Conservation (phyloP, 2,329 filamentous ascomycete genomes). For the Talaromyces sp. region DNA sequence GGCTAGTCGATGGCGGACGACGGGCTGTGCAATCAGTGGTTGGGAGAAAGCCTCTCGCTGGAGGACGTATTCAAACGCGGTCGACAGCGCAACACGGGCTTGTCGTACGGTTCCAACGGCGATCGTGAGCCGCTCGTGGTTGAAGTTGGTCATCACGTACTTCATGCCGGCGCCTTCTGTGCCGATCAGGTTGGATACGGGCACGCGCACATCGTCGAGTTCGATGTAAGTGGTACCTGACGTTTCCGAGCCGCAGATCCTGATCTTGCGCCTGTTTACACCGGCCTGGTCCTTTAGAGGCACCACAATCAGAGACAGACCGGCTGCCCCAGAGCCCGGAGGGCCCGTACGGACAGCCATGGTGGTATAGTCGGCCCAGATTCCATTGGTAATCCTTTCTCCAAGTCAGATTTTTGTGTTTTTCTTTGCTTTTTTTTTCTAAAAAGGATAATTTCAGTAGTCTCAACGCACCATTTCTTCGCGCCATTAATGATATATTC, state of each 20-base stretch:
- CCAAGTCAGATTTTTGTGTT: neutral
- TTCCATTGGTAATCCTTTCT: conserved; percentile 62
- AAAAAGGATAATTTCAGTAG: neutral
- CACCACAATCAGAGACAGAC: conserved; percentile 64
- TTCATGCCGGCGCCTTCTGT: conserved; percentile 67
- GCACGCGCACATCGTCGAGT: conserved; percentile 69
- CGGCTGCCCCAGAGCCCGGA: conserved; percentile 53
- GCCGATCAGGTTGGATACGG: conserved; percentile 65
- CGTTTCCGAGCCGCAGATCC: conserved; percentile 59
- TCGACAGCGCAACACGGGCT: conserved; percentile 55
- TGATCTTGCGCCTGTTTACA: conserved; percentile 63
- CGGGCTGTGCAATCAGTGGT: conserved; percentile 67
- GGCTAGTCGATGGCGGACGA: conserved; percentile 68
- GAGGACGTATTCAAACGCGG: conserved; percentile 60
- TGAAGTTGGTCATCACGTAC: conserved; percentile 76
- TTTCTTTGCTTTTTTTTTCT: neutral
- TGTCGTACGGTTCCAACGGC: conserved; percentile 60
- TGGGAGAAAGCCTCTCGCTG: conserved; percentile 66
- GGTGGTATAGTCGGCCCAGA: conserved; percentile 63
- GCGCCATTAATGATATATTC: conserved; percentile 68
- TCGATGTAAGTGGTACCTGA: conserved; percentile 71
- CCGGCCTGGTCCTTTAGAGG: conserved; percentile 64
- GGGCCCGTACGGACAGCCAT: conserved; percentile 69
- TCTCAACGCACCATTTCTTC: conserved; percentile 61
- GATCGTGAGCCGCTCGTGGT: conserved; percentile 69